Base-by-base conservation (phyloP, 169 alveolate genomes). In the Pseudocohnilembus persalinus region DNA sequence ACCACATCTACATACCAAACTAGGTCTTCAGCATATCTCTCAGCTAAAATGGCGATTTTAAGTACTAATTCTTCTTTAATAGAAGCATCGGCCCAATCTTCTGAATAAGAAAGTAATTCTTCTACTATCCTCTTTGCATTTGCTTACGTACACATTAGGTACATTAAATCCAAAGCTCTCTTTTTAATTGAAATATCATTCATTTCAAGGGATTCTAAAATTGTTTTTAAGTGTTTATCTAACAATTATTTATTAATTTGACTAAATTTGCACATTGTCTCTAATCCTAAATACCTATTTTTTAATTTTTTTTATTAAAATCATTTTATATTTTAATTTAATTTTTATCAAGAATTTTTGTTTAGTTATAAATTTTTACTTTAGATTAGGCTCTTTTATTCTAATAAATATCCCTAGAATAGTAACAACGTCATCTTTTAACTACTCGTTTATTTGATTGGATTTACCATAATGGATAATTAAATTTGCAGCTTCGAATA, bases 1-100 rank as follows among this genome's bases (percentile, higher is more conserved):
- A 98, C 93, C 11, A 96, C 96, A 91, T 98, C 99, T 31, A 97
- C 94, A 84, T 97, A 97, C 97, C 98, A 97, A 49, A 96, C 89
- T 75, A 95, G 89, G 68, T 96, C 96, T 15, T 97, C 96, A 27
- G 98, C 98, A 83, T 87, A 95, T 35, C 93, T 95, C 85, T 97
- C 99, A 27, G 98, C 95, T 30, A 96, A 88, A 31, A 96, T 95
- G 25, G 98, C 98, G 1, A 97, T 94, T 88, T 96, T 96, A 30
- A 97, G 96, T 0, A 97, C 98, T 34, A 97, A 82, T 89, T 97
- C 98, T 87, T 97, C 98, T 89, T 97, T 98, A 68, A 97, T 95
- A 64, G 94, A 91, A 25, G 96, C 94, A 74, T 97, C 99, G 76
- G 97, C 98, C 65, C 83, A 78, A 80, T 95, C 96, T 73, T 97